These are phyloP conservation scores for Carex arenaria DNA, from an alignment of 202 grass and related monocot species.

Conservation along the genomic window DNA sequence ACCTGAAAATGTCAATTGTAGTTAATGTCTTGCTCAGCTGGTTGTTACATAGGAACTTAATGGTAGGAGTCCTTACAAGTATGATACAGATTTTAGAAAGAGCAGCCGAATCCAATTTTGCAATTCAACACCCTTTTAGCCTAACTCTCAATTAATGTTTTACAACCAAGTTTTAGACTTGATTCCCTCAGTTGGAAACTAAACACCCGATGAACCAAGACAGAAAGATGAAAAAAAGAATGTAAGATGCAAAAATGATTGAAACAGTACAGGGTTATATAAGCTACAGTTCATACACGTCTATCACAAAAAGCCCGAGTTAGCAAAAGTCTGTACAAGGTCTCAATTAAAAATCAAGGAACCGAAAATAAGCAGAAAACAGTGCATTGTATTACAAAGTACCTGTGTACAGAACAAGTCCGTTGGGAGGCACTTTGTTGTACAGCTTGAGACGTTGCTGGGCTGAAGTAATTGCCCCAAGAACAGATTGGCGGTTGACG, in stretches of 20 bases:
- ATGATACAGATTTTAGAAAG: not conserved
- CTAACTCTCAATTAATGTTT: not conserved
- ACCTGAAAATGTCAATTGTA: conserved; percentile 18
- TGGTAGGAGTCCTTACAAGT: not conserved
- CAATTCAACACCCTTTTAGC: not conserved
- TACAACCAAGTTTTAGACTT: not conserved
- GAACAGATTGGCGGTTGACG: conserved; percentile 80
- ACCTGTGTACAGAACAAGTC: conserved; percentile 84
- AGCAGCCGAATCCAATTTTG: not conserved
- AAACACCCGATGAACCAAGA: not conserved
- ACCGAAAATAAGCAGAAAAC: not conserved
- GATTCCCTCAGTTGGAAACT: not conserved
- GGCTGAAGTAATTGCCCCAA: conserved; percentile 80
- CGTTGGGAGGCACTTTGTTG: conserved; percentile 80
- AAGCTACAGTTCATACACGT: not conserved
- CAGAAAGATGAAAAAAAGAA: not conserved
- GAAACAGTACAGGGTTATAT: not conserved
- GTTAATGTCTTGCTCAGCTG: not conserved
- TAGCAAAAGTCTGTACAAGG: not conserved
- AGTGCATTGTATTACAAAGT: not conserved
- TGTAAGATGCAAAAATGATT: not conserved
- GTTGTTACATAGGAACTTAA: not conserved
- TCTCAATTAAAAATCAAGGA: not conserved
- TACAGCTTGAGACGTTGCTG: conserved; percentile 92
- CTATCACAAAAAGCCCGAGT: not conserved